Percentiles rank a stretch among this genome's conserved stretches.
Evolutionary conservation across 768 basidiomycete genomes (phyloP).

Genomic region (Clavulina sp.): DNA sequence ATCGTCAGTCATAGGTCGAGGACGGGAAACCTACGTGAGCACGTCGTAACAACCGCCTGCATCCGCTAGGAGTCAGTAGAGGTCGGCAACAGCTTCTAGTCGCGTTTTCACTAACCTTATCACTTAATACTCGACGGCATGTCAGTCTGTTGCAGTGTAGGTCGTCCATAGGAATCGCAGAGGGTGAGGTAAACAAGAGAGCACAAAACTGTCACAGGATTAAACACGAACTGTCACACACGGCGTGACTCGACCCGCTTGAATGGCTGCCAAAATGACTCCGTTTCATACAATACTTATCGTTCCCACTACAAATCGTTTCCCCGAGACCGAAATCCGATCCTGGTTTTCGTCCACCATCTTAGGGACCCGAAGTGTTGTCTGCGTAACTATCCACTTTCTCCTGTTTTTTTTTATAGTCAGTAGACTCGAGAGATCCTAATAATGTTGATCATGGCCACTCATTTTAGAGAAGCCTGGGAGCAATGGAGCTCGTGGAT

Average conservation of each 20-base stretch:
- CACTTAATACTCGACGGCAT: constrained; percentile 45
- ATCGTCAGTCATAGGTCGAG: too few relatives aligned
- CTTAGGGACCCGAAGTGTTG: too few relatives aligned
- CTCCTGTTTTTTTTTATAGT: too few relatives aligned
- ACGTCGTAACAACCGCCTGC: constrained; percentile 40
- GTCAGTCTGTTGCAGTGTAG: constrained; percentile 20
- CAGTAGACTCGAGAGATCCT: too few relatives aligned
- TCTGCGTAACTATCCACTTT: too few relatives aligned
- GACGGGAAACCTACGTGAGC: constrained; percentile 31
- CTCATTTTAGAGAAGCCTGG: too few relatives aligned
- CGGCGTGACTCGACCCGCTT: not conserved
- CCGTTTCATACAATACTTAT: not conserved
- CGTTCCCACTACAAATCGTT: not conserved
- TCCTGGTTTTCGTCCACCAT: too few relatives aligned
- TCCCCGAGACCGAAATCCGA: not conserved
- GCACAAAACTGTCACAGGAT: not conserved
- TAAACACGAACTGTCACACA: not conserved
- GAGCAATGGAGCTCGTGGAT: too few relatives aligned
- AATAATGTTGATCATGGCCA: too few relatives aligned
- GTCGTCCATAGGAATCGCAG: constrained; percentile 12
- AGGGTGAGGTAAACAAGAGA: not conserved
- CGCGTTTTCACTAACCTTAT: constrained; percentile 27
- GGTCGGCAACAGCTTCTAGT: not conserved
- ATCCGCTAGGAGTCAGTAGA: not conserved
- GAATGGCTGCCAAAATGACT: not conserved